Conservation (phyloP, 2,329 filamentous ascomycete genomes). For the Pseudophaeomoniella oleicola region DNA sequence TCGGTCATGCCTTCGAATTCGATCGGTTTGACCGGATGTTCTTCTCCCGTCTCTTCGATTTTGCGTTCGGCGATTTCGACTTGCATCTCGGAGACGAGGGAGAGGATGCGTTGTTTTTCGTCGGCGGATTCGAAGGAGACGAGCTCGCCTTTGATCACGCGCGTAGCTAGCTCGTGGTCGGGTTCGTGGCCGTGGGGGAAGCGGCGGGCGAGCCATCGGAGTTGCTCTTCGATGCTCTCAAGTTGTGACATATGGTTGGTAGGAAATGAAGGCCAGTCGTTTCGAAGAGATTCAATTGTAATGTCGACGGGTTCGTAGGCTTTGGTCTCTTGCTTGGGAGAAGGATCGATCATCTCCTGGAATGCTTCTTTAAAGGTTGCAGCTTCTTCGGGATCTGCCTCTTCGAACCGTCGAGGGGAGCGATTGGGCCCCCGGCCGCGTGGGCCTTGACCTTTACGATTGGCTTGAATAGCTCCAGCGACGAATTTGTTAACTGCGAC, state of each 20-base stretch:
- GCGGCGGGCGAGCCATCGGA: slow-evolving; percentile 12
- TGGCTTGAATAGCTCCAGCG: background rate
- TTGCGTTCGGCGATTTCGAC: slow-evolving; percentile 7
- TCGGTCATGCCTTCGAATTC: slow-evolving; percentile 6
- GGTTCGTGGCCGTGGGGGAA: slow-evolving; percentile 13
- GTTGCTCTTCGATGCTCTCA: slow-evolving; percentile 11
- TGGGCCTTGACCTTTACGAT: background rate
- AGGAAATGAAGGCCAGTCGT: slow-evolving; percentile 13
- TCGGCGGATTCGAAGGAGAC: slow-evolving; percentile 10
- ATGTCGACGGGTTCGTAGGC: slow-evolving; percentile 8
- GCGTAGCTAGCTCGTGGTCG: slow-evolving; percentile 10
- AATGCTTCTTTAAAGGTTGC: background rate
- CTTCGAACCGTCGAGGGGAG: background rate
- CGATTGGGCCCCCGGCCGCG: background rate
- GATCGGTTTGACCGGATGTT: slow-evolving; percentile 7
- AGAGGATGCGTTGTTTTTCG: slow-evolving; percentile 10
- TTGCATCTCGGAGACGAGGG: slow-evolving; percentile 8
- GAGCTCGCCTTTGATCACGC: slow-evolving; percentile 9
- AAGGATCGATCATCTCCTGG: background rate
- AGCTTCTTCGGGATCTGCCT: background rate
- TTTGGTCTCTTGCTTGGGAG: background rate
- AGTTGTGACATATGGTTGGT: slow-evolving; percentile 7
- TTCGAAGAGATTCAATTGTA: slow-evolving; percentile 7
- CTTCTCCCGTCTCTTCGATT: slow-evolving; percentile 6
- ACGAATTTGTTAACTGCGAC: background rate